A percentile compares a stretch with the other conserved stretches of the same genome.
Conservation (phyloP, 1,139 yeast genomes). For the Sugiyamaella xylanicola region DNA sequence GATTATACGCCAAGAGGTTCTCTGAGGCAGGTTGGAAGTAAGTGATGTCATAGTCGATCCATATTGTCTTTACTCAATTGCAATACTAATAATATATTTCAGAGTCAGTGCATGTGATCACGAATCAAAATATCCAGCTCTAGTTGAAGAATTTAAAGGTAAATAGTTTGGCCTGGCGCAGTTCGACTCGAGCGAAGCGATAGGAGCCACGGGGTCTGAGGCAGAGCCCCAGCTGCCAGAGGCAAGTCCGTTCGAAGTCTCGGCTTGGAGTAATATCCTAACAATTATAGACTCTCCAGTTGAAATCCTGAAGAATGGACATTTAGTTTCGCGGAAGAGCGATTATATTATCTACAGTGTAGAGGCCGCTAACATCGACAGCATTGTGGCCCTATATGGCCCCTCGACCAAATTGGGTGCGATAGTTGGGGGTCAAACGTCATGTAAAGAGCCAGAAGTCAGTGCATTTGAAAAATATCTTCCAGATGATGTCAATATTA, state of each 20-base stretch:
- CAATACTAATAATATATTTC: background rate
- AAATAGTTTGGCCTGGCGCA: background rate
- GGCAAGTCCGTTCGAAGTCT: too few species aligned
- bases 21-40: conserved; percentile 79
- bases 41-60: conserved; percentile 23
- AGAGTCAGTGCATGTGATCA: conserved; percentile 86
- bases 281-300: conserved; percentile 39
- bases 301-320: conserved; percentile 70
- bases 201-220: too few species aligned
- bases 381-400: conserved; percentile 74
- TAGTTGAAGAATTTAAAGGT: conserved; percentile 47
- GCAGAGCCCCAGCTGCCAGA: too few species aligned
- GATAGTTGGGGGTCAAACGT: conserved; percentile 97
- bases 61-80: background rate
- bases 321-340: conserved; percentile 72
- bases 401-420: conserved; percentile 87
- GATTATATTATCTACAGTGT: conserved; percentile 88
- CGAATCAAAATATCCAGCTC: conserved; percentile 61
- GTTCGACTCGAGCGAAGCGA: background rate
- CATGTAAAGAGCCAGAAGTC: conserved; percentile 91
- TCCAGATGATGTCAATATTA: conserved; percentile 78
- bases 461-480: conserved; percentile 74
- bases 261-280: too few species aligned
- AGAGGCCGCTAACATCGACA: conserved; percentile 70
- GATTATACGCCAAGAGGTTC: conserved; percentile 76